phyloP scores from a whole-genome alignment of 306 rosid genomes.

The Trifolium dubium region DNA sequence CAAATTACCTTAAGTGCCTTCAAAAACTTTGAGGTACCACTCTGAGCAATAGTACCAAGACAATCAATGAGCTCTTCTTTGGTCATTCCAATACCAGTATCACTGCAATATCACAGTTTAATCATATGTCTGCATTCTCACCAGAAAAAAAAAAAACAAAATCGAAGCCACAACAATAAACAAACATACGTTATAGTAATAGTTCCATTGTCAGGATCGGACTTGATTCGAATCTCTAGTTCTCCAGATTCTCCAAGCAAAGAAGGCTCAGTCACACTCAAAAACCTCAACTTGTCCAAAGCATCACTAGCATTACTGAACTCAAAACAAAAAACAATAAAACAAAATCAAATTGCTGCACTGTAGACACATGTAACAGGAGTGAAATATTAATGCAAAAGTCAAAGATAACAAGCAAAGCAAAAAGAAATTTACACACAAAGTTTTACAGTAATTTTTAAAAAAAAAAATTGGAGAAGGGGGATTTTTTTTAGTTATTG shows the following conservation, averaged over 20 bases:
- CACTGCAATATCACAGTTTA: conserved; percentile 52
- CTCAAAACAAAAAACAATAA: neutral
- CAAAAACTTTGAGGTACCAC: conserved; percentile 97
- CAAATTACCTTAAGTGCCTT: conserved; percentile 83
- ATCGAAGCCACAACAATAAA: neutral
- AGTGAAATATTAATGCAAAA: neutral
- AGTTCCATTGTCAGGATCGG: conserved; percentile 89
- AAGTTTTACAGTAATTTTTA: no score
- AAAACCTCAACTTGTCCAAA: conserved; percentile 93
- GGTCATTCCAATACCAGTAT: conserved; percentile 98
- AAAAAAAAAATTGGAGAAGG: neutral
- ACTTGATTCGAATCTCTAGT: conserved; percentile 83
- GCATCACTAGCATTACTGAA: conserved; percentile 95
- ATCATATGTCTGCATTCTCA: neutral
- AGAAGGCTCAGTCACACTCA: conserved; percentile 94
- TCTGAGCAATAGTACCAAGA: conserved; percentile 99
- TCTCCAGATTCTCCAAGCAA: conserved; percentile 91
- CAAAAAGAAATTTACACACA: conserved; percentile 24
- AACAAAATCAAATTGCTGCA: conserved; percentile 6
- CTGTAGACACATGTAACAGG: neutral
- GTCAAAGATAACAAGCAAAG: conserved; percentile 1
- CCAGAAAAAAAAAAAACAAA: neutral
- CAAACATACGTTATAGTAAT: conserved; percentile 74
- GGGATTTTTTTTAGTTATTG: no score
- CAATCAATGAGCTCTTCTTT: conserved; percentile 90